Conservation (phyloP, 192 early-diverging fungal species). For the Paraglomus brasilianum region DNA sequence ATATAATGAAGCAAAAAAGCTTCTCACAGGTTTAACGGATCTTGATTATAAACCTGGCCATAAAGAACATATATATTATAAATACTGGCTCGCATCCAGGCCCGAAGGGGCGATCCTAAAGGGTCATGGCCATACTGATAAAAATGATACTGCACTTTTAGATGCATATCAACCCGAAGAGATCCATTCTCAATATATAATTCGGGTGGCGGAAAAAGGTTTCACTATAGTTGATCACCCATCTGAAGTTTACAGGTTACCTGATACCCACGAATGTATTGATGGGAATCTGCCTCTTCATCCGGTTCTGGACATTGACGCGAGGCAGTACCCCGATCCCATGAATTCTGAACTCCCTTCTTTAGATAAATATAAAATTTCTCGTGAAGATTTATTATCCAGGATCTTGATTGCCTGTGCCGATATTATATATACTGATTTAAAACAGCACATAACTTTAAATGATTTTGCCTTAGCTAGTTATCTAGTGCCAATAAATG, state of each 20-base stretch:
- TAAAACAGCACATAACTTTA: background rate
- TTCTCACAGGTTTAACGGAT: conserved; percentile 12
- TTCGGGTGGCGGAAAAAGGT: conserved; percentile 9
- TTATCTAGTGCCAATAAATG: conserved; percentile 14
- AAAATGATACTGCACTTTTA: conserved; percentile 15
- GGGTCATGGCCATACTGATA: conserved; percentile 6
- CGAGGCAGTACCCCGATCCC: conserved; percentile 6
- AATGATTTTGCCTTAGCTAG: conserved; percentile 20
- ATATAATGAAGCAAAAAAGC: conserved; percentile 13
- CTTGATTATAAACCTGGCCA: conserved; percentile 12
- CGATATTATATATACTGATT: background rate
- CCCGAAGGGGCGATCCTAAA: too few relatives aligned
- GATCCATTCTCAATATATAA: conserved; percentile 21
- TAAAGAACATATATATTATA: conserved; percentile 15
- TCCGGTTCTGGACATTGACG: conserved; percentile 5
- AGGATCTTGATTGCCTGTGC: conserved; percentile 6
- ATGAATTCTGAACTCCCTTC: conserved; percentile 7
- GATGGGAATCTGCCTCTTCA: conserved; percentile 7
- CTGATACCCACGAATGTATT: conserved; percentile 10
- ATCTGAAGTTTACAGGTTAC: conserved; percentile 3
- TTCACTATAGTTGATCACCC: conserved; percentile 3
- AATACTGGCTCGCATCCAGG: conserved; percentile 1
- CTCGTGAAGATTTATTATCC: conserved; percentile 2
- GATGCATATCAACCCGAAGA: conserved; percentile 3
- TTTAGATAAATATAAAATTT: conserved; percentile 11